Evolutionary conservation across 2,329 filamentous ascomycete species (phyloP).

Genomic region (Aureobasidium sp.): DNA sequence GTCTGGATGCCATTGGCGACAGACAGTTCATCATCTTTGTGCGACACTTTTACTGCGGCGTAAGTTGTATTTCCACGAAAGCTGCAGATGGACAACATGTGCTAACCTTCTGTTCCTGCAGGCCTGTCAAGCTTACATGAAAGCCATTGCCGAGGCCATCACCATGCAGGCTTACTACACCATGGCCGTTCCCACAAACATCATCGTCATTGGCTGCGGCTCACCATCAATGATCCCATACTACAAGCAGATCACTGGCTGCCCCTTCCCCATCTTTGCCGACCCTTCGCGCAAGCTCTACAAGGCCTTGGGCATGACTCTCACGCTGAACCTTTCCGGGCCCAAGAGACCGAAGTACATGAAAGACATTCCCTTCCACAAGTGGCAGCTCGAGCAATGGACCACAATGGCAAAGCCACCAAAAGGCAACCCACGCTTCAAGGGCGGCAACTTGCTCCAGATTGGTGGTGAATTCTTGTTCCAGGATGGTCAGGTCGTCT

Average conservation of each 20-base stretch:
- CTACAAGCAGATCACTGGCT: slow-evolving; percentile 29
- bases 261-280: slow-evolving; percentile 32
- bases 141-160: slow-evolving; percentile 27
- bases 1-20: slow-evolving; percentile 31
- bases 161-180: slow-evolving; percentile 29
- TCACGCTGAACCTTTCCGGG: slow-evolving; percentile 26
- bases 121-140: slow-evolving; percentile 32
- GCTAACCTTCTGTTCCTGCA: slow-evolving; percentile 10
- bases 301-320: slow-evolving; percentile 29
- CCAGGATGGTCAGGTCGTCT: slow-evolving; percentile 32
- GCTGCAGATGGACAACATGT: background rate
- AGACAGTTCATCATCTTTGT: slow-evolving; percentile 34
- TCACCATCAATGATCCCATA: slow-evolving; percentile 28
- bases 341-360: slow-evolving; percentile 29
- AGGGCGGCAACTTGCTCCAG: slow-evolving; percentile 32
- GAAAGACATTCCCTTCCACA: slow-evolving; percentile 25
- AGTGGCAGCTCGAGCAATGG: slow-evolving; percentile 27
- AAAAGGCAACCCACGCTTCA: slow-evolving; percentile 17
- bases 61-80: slow-evolving; percentile 7
- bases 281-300: slow-evolving; percentile 29
- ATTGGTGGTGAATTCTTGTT: slow-evolving; percentile 36
- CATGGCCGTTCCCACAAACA: slow-evolving; percentile 29
- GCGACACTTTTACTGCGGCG: slow-evolving; percentile 35
- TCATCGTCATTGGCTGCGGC: slow-evolving; percentile 32
- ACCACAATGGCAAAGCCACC: slow-evolving; percentile 14